These are phyloP conservation scores for Aspergillus floridensis DNA, from an alignment of 2,329 filamentous ascomycete species.

Conservation along the genomic window DNA sequence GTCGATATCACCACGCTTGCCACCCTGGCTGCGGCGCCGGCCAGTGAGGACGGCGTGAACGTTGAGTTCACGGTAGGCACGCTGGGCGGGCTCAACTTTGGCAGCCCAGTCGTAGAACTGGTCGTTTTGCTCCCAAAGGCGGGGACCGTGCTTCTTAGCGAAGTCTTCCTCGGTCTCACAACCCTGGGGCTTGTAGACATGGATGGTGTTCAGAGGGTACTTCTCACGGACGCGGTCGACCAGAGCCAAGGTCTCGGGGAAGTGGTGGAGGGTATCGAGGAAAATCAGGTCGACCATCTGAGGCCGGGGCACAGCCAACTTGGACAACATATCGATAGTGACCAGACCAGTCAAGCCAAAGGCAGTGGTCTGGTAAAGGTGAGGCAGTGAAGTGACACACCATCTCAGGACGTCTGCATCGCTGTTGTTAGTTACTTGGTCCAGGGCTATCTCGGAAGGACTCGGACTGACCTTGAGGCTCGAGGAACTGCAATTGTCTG, in stretches of 20 bases:
- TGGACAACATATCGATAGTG: conserved; percentile 68
- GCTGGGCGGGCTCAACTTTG: conserved; percentile 94
- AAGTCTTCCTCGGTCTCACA: conserved; percentile 73
- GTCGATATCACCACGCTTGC: conserved; percentile 83
- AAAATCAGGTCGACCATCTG: conserved; percentile 61
- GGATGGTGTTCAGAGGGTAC: conserved; percentile 77
- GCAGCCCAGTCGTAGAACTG: conserved; percentile 95
- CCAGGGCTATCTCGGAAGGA: conserved; percentile 9
- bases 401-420: conserved; percentile 77
- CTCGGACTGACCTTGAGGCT: conserved; percentile 63
- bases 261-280: conserved; percentile 81
- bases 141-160: conserved; percentile 74
- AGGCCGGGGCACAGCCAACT: conserved; percentile 48
- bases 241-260: conserved; percentile 71
- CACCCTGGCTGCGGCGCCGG: conserved; percentile 86
- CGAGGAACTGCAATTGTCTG: conserved; percentile 78
- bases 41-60: conserved; percentile 91
- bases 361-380: conserved; percentile 81
- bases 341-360: conserved; percentile 79
- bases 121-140: conserved; percentile 79
- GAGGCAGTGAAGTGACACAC: conserved; percentile 86
- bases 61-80: conserved; percentile 81
- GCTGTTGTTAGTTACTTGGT: conserved; percentile 15
- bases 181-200: conserved; percentile 85
- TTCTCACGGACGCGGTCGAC: conserved; percentile 70